These are phyloP conservation scores for Fraxinus dipetala DNA, from an alignment of 305 asterid genomes.

Conservation along the genomic window DNA sequence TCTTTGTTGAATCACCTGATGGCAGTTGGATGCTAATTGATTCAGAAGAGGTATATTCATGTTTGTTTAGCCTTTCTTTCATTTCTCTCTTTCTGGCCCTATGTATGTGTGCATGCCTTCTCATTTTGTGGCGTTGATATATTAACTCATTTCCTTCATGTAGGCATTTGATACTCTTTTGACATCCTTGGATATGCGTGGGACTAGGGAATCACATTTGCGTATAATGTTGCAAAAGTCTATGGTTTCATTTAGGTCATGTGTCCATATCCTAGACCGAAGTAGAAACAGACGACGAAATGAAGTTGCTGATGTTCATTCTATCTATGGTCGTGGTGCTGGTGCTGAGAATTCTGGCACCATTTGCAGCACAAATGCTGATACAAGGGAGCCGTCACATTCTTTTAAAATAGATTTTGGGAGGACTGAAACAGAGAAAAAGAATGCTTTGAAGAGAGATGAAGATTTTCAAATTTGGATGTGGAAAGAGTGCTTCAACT, in stretches of 20 bases:
- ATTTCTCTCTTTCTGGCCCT: neutral
- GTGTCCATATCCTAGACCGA: conserved; percentile 29
- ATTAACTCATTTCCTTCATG: conserved; percentile 21
- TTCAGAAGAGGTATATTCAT: conserved; percentile 67
- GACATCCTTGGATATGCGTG: conserved; percentile 82
- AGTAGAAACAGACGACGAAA: conserved; percentile 23
- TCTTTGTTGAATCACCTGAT: conserved; percentile 69
- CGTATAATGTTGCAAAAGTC: conserved; percentile 82
- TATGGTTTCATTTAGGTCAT: conserved; percentile 64
- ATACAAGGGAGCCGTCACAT: conserved; percentile 50
- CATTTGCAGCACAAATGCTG: conserved; percentile 48
- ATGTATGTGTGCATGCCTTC: neutral
- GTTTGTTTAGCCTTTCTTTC: neutral
- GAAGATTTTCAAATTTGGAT: conserved; percentile 73
- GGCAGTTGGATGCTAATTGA: conserved; percentile 87
- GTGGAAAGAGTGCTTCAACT: conserved; percentile 75
- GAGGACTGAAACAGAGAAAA: conserved; percentile 54
- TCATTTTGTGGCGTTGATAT: neutral
- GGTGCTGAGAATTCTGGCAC: conserved; percentile 54
- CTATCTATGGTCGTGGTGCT: conserved; percentile 31
- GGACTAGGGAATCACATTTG: conserved; percentile 90
- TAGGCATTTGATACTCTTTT: conserved; percentile 82
- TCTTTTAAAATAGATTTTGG: conserved; percentile 76
- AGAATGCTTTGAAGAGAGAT: conserved; percentile 55
- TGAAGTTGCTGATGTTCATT: conserved; percentile 42